Evolutionary conservation across 768 basidiomycete species (phyloP), one percentile per base, ranked within the genome.

Genomic region (Lanmaoa pseudosensibilis): DNA sequence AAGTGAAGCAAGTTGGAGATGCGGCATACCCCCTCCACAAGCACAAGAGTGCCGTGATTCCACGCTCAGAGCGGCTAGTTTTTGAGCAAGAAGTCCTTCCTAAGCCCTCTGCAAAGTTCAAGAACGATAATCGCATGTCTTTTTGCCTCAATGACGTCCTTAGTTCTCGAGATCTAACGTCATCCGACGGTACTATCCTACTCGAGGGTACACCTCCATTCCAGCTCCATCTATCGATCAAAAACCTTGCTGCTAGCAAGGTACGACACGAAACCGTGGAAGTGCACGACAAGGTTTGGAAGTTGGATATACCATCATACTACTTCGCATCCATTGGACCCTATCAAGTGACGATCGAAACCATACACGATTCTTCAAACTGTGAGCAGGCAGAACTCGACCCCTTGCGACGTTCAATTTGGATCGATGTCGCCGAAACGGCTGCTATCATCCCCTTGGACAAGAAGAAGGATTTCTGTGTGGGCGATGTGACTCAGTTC

Each of bases 401-500:
- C 57, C 83, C 84, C 3, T 69, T 82, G 36, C 73, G 74, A 33
- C 79, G 82, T 51, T 83, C 83, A 18, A 80, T 91, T 38, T 90
- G 88, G 87, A 82, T 94, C 13, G 93, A 98, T 62, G 94, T 98
- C n/a, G 92, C 94, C 3, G 97, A 99, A 73, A 92, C 92, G 1
- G 97, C 97, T 10, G 85, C 92, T 13, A 94, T 99, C 52, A 81
- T 93, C 45, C 88, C 96, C 6, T 83, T 94, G 62, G 88, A 90
- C 63, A 77, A 86, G 54, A 80, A 84, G 54, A 79, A 79, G 62
- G 87, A 98, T 66, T 86, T 90, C 58, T 99, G 97, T 73, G 88
- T 92, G 2, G 96, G 95, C 10, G 94, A 98, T 57, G 79, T 85
- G 30, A 80, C 90, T 10, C 92, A 92, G 60, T 98, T 97, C 80